phyloP scores from a whole-genome alignment of 2,329 filamentous ascomycete genomes.

The Tolypocladium inflatum region DNA sequence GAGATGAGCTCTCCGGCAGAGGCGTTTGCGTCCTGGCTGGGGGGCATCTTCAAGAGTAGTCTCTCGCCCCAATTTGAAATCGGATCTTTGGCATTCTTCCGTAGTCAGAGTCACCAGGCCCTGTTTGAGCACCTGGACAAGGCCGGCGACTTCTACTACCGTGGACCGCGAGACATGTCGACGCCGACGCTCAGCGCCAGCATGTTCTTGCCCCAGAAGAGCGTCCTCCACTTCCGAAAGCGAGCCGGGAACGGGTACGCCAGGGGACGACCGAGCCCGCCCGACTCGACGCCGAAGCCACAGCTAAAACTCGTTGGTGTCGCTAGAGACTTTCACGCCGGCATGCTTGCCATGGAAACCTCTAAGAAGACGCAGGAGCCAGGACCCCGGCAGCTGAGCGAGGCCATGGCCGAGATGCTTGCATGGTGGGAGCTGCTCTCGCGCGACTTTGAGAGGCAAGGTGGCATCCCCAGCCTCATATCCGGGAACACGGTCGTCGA shows the following conservation, averaged over 20 bases:
- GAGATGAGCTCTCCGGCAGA: conserved; percentile 15
- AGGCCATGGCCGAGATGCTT: conserved; percentile 19
- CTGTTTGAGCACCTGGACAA: conserved; percentile 41
- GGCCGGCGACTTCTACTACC: conserved; percentile 37
- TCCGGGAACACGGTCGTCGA: conserved; percentile 30
- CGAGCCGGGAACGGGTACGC: conserved; percentile 6
- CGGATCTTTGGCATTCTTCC: conserved; percentile 40
- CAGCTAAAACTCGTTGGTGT: conserved; percentile 5
- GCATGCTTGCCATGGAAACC: background rate
- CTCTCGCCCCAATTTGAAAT: conserved; percentile 47
- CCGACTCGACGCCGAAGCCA: conserved; percentile 14
- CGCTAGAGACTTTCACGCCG: background rate
- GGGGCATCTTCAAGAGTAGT: conserved; percentile 36
- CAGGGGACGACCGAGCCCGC: conserved; percentile 11
- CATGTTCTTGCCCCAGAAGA: conserved; percentile 40
- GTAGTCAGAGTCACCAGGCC: conserved; percentile 32
- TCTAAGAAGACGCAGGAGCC: background rate
- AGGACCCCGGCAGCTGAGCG: background rate
- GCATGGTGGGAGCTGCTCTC: conserved; percentile 27
- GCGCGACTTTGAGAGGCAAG: conserved; percentile 26
- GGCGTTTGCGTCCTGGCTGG: conserved; percentile 20
- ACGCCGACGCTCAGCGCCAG: conserved; percentile 45
- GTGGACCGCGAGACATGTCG: conserved; percentile 36
- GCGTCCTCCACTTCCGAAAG: conserved; percentile 41
- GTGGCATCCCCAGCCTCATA: conserved; percentile 19